Evolutionary conservation across 345 rosid genomes (phyloP).

Genomic region (Erysimum cheiranthoides): DNA sequence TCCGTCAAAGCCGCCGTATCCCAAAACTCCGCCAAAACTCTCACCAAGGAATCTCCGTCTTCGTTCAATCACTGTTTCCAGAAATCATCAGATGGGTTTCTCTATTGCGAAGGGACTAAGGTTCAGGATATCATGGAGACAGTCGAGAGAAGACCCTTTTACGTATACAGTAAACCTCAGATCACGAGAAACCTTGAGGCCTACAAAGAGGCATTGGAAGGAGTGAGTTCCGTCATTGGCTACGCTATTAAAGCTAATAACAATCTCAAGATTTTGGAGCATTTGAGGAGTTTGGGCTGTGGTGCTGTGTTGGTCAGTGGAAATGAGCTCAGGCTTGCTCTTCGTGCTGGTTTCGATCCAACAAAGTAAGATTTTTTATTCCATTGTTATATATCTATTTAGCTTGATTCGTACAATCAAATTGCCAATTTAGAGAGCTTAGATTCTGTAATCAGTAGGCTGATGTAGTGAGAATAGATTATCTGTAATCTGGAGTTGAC

Average conservation of each 20-base stretch:
- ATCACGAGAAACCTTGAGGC: constrained; percentile 86
- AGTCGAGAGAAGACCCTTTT: constrained; percentile 88
- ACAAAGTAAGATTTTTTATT: constrained; percentile 55
- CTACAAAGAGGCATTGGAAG: constrained; percentile 77
- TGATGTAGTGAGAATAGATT: no score
- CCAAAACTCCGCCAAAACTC: constrained; percentile 51
- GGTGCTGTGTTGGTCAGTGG: constrained; percentile 98
- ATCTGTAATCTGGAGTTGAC: no score
- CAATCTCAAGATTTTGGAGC: constrained; percentile 92
- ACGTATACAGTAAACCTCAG: constrained; percentile 87
- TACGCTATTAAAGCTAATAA: constrained; percentile 95
- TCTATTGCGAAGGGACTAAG: constrained; percentile 82
- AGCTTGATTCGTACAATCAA: background rate
- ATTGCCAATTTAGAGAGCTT: background rate
- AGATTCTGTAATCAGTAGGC: background rate
- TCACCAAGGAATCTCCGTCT: constrained; percentile 37
- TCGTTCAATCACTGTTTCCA: constrained; percentile 76
- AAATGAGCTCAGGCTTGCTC: constrained; percentile 92
- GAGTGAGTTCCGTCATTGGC: constrained; percentile 74
- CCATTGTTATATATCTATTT: background rate
- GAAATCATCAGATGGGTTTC: constrained; percentile 81
- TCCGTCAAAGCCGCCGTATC: constrained; percentile 66
- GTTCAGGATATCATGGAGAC: constrained; percentile 78
- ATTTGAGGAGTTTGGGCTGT: constrained; percentile 85
- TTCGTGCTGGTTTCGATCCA: constrained; percentile 88